Percentiles rank a stretch among this genome's conserved stretches.
Conservation (phyloP, 768 basidiomycete genomes). For the Suillus clintonianus region DNA sequence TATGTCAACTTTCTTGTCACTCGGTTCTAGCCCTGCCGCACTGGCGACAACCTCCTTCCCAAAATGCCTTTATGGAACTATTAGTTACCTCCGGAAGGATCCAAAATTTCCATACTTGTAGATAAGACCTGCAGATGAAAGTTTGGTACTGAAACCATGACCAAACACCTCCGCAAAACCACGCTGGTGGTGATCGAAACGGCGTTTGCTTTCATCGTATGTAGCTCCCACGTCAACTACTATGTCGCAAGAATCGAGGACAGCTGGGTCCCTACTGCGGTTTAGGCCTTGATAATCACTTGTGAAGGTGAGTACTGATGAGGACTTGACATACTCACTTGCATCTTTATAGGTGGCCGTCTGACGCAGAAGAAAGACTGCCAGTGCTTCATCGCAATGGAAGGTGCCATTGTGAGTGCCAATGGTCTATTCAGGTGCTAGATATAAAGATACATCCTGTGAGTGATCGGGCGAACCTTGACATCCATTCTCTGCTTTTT, state of each 20-base stretch:
- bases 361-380: conserved; percentile 83
- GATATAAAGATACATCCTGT: conserved; percentile 1
- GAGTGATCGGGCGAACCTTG: conserved; percentile 30
- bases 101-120: conserved; percentile 72
- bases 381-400: conserved; percentile 96
- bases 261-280: conserved; percentile 69
- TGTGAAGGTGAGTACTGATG: background rate
- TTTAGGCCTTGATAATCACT: conserved; percentile 50
- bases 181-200: conserved; percentile 96
- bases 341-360: conserved; percentile 76
- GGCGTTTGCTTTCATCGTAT: conserved; percentile 75
- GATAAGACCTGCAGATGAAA: conserved; percentile 89
- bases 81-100: conserved; percentile 1
- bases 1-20: conserved; percentile 65
- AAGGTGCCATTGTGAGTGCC: conserved; percentile 96
- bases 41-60: conserved; percentile 83
- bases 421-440: conserved; percentile 56
- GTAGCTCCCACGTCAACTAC: conserved; percentile 96
- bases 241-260: conserved; percentile 83
- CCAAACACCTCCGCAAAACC: conserved; percentile 92
- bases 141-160: conserved; percentile 82
- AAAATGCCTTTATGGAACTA: conserved; percentile 63
- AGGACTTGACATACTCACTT: conserved; percentile 43
- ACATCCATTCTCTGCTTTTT: conserved; percentile 49
- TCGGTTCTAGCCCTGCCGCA: conserved; percentile 46